Base-by-base conservation (phyloP, 2,329 filamentous ascomycete genomes). In the Thelonectria rubi region DNA sequence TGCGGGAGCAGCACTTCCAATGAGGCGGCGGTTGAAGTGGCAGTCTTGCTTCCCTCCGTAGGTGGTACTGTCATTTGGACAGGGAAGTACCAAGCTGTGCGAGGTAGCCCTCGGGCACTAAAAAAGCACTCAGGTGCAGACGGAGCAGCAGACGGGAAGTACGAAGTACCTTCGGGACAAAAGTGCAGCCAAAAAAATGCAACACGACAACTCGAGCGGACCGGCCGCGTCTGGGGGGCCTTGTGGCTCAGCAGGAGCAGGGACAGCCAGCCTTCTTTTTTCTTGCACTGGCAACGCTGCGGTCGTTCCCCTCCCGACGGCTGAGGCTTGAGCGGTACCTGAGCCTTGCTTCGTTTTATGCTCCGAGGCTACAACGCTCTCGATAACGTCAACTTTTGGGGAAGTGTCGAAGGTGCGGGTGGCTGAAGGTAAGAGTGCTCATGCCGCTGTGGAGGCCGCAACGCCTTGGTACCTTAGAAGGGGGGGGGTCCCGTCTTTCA, bases 201-300 rank as follows among this genome's bases (percentile, higher is more conserved):
- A 57, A 52, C 49, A 55, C 49, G 39, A 53, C 57, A 56, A 53
- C 46, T 37, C 4, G 12, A 15, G 15, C 34, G 34, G 34, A 37
- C 34, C 12, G 42, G 69, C 69, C 68, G 68, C 69, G 69, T 69
- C 56, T 43, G 60, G 60, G 34, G 49, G 49, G 42, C 17, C 20
- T 46, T 59, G 72, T 73, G 70, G 70, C 72, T 73, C 67, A 73
- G 70, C 64, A 60, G 55, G n/a, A n/a, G n/a, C n/a, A n/a, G n/a
- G n/a, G n/a, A n/a, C n/a, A n/a, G n/a, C n/a, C n/a, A n/a, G n/a
- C 17, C 55, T 15, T 51, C 48, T 32, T 42, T 30, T 37, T 10
- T 55, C 21, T 26, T 37, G 15, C 12, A 15, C 15, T 34, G 45
- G 26, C 17, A 24, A n/a, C n/a, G n/a, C n/a, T n/a, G n/a, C n/a